phyloP scores from a whole-genome alignment of 1,284 basidiomycete genomes.

The Mrakiaceae sp. region DNA sequence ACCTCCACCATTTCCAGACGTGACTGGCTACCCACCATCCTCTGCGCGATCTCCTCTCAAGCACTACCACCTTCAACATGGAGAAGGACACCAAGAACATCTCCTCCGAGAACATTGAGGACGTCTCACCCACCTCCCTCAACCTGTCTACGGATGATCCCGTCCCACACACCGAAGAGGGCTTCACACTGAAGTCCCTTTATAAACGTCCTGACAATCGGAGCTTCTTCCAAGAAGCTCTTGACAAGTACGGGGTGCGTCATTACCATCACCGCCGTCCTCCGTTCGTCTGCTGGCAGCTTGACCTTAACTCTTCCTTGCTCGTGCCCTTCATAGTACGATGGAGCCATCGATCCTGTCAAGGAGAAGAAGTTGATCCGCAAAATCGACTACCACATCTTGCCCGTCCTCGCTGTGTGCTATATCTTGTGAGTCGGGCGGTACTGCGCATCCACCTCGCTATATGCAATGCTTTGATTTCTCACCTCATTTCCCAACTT shows the following conservation, averaged over 20 bases:
- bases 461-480: not conserved
- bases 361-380: conserved; percentile 28
- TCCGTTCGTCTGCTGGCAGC: not conserved
- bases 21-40: no score
- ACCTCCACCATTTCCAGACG: no score
- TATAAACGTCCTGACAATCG: not conserved
- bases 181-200: conserved; percentile 1
- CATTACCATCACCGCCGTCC: not conserved
- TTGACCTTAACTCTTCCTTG: not conserved
- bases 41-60: no score
- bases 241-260: conserved; percentile 9
- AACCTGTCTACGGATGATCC: no score
- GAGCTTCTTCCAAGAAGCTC: conserved; percentile 8
- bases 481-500: not conserved
- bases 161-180: not conserved
- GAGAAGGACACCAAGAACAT: no score
- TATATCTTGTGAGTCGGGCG: conserved; percentile 28
- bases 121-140: not conserved
- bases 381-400: conserved; percentile 20
- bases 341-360: conserved; percentile 27
- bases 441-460: not conserved
- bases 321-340: conserved; percentile 18
- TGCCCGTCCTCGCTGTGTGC: conserved; percentile 24
- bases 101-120: no score
- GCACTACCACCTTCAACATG: no score